Conservation (phyloP, 371 early-diverging fungal species). For the Parasitella parasitica region DNA sequence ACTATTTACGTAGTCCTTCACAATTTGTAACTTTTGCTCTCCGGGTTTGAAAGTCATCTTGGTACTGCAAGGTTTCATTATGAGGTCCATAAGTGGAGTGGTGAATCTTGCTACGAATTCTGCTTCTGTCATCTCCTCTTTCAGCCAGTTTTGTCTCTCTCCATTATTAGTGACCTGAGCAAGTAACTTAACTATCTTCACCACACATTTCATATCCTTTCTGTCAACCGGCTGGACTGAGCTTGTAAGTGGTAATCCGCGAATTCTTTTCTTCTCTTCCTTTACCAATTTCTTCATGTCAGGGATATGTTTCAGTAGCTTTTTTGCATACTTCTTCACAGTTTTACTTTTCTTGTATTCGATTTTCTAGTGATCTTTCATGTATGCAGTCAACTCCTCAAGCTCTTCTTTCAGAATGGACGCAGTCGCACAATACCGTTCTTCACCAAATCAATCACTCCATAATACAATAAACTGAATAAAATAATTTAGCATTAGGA, state of each 20-base stretch:
- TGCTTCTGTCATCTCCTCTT: slow-evolving; percentile 26
- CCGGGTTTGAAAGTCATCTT: slow-evolving; percentile 8
- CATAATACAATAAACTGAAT: no score
- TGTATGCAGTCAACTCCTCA: slow-evolving; percentile 12
- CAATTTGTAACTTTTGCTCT: background rate
- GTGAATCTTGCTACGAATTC: slow-evolving; percentile 8
- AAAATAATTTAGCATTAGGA: no score
- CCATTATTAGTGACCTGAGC: slow-evolving; percentile 7
- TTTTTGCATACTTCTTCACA: slow-evolving; percentile 4
- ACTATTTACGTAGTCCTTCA: slow-evolving; percentile 1
- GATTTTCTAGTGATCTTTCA: slow-evolving; percentile 14
- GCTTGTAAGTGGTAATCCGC: background rate
- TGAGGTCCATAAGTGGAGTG: slow-evolving; percentile 5
- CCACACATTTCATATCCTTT: slow-evolving; percentile 5
- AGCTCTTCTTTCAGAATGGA: slow-evolving; percentile 12
- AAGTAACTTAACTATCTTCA: slow-evolving; percentile 9
- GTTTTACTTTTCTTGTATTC: slow-evolving; percentile 7
- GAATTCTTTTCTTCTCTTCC: slow-evolving; percentile 4
- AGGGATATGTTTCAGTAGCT: slow-evolving; percentile 3
- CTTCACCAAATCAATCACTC: no score
- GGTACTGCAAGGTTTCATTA: slow-evolving; percentile 5
- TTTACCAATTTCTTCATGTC: slow-evolving; percentile 1
- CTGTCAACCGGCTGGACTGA: slow-evolving; percentile 8
- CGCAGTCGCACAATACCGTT: slow-evolving; percentile 1
- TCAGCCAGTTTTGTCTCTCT: slow-evolving; percentile 20